Evolutionary conservation across 257 asterid genomes (phyloP), one percentile per base, ranked within the genome.

Genomic region (Sherardia arvensis): DNA sequence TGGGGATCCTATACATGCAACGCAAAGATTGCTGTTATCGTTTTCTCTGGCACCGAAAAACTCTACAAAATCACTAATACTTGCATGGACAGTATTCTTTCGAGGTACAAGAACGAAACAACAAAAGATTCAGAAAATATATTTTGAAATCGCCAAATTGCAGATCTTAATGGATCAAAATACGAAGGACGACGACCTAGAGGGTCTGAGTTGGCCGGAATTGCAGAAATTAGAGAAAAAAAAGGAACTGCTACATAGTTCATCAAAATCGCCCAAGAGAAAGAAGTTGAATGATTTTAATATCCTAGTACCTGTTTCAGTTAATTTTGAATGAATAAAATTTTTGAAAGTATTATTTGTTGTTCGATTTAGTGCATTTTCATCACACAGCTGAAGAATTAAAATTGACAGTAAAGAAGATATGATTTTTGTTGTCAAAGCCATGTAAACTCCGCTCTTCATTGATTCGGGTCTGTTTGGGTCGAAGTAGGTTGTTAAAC

Each of bases 61-160:
- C 21, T 53, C 17, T 40, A 65, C 14, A 12, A 47, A 49, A 53
- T 48, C 25, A 22, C 61, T 0, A 49, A 51, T 27, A 33, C 34
- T 4, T 29, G 15, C 3, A 49, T 65, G 11, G 61, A 65, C 8
- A 22, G 36, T 15, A 29, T 65, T 22, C 32, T 65, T 21, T 21
- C 53, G n/a, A 22, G 69, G 43, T 65, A 53, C 62, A 34, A n/a
- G n/a, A n/a, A 29, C 32, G 28, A 45, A 14, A 40, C n/a, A 14
- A 7, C 12, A 9, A 36, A 8, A 36, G 43, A 7, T 1, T 10
- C 4, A 8, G 15, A 36, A 8, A 3, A 36, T 7, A 11, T 33
- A 11, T 15, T 38, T 17, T 38, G 47, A 38, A 38, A 11, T 38
- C 0, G 4, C 47, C 3, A 4, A 38, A 4, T 38, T 38, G 18